Conservation (phyloP, 495 filamentous ascomycete genomes). For the Podospora pseudocomata region DNA sequence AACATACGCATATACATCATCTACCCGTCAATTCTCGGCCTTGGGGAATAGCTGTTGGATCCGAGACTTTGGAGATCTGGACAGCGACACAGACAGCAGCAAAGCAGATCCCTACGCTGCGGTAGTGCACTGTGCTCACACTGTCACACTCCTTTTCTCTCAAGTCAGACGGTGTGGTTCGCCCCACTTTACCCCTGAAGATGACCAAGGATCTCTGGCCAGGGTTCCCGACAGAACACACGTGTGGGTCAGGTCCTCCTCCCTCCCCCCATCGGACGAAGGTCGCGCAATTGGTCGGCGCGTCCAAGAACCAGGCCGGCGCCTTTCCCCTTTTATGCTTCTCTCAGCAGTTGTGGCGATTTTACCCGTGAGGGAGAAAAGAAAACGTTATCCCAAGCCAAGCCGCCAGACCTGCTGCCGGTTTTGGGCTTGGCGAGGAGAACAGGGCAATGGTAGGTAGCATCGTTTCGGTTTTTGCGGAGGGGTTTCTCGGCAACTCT, state of each 20-base stretch:
- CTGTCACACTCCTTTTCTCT: constrained; percentile 6
- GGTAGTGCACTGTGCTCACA: constrained; percentile 10
- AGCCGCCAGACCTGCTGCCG: constrained; percentile 3
- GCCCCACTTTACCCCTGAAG: constrained; percentile 22
- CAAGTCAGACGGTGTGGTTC: background rate
- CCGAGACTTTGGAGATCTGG: background rate
- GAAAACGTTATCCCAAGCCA: constrained; percentile 5
- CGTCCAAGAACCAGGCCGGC: constrained; percentile 8
- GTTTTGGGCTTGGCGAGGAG: background rate
- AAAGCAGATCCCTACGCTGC: background rate
- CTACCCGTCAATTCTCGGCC: background rate
- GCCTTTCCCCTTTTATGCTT: background rate
- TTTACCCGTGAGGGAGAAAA: background rate
- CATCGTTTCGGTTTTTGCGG: background rate
- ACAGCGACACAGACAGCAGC: background rate
- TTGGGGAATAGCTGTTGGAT: background rate
- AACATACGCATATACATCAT: background rate
- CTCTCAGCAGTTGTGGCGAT: background rate
- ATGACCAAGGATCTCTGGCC: constrained; percentile 2
- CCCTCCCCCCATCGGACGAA: background rate
- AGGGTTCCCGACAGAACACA: constrained; percentile 6
- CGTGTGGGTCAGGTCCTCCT: constrained; percentile 10
- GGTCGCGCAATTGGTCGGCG: constrained; percentile 12
- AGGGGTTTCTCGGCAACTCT: background rate
- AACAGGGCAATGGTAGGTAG: background rate